Evolutionary conservation across 1,284 basidiomycete species (phyloP), one percentile per base, ranked within the genome.

Genomic region (Pseudozyma hubeiensis): DNA sequence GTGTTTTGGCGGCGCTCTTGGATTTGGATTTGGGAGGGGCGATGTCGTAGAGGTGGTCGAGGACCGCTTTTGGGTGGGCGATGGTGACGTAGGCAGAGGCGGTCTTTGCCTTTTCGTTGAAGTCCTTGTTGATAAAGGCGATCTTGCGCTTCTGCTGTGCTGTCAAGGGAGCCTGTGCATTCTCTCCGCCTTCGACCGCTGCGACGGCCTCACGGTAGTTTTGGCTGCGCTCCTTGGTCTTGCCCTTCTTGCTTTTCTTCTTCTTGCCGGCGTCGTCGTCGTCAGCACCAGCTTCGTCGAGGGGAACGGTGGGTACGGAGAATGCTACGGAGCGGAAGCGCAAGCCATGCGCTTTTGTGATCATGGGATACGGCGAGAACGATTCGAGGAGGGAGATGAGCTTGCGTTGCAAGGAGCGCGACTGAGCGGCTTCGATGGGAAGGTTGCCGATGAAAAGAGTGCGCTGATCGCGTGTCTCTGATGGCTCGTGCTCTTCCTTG

Each of bases 361-460:
- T 50, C 47, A 64, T 64, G 40, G 74, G 77, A 48, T 77, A 77
- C 14, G 82, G 75, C 46, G 79, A 77, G 57, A 76, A 55, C 13
- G 76, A 65, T 24, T 84, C 73, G 35, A 86, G 72, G 74, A 85
- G 84, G 7, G 82, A 79, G 24, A 80, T 63, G 56, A 86, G 81
- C 16, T 79, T 75, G 67, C 85, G 86, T 53, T 81, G 81, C 17
- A 81, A 48, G 1, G 84, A 56, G 30, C 62, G 68, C 53, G 75
- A 93, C 58, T 91, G 91, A 16, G 90, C 90, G 8, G 92, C 89
- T 6, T 92, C 90, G 2, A 92, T 87, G 3, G 91, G 89, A 0
- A 98, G 86, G 83, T 98, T 98, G 10, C 96, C 96, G n/a, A 99
- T 85, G 83, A 98, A 99, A 53, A 97, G 87, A 1, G 95, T 97